Evolutionary conservation across 2,329 filamentous ascomycete genomes (phyloP).

Genomic region (Drechslera avenae): DNA sequence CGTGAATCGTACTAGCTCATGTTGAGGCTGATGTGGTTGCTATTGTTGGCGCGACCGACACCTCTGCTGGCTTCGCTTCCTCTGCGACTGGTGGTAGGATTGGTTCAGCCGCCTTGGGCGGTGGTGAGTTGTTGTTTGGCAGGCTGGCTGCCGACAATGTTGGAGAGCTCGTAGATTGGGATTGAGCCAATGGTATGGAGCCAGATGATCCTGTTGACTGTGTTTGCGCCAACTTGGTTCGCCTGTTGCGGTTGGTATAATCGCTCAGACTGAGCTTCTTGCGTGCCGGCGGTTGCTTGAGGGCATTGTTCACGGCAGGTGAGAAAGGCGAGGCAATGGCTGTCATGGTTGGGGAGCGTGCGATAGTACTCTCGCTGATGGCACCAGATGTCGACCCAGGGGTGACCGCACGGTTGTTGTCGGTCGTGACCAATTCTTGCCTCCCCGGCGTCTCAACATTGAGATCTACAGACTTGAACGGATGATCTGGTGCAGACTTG

Average conservation of each 20-base stretch:
- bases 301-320: constrained; percentile 49
- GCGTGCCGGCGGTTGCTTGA: constrained; percentile 50
- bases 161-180: constrained; percentile 39
- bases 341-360: constrained; percentile 36
- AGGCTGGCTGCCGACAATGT: constrained; percentile 41
- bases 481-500: constrained; percentile 12
- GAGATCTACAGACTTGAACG: constrained; percentile 29
- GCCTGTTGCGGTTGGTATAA: constrained; percentile 54
- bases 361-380: constrained; percentile 25
- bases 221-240: constrained; percentile 46
- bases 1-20: constrained; percentile 31
- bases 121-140: constrained; percentile 36
- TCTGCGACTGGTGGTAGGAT: constrained; percentile 35
- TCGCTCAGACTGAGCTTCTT: constrained; percentile 60
- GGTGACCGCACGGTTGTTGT: constrained; percentile 24
- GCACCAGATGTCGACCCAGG: constrained; percentile 32
- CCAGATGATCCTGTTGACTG: constrained; percentile 30
- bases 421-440: constrained; percentile 28
- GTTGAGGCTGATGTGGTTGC: constrained; percentile 26
- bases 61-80: constrained; percentile 26
- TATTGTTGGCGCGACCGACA: constrained; percentile 14
- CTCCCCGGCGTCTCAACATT: constrained; percentile 40
- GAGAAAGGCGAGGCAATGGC: constrained; percentile 42
- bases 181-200: constrained; percentile 29
- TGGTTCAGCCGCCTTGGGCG: constrained; percentile 34